Evolutionary conservation across 108 stramenopile genomes (phyloP).

Genomic region (Epipyxis sp.): DNA sequence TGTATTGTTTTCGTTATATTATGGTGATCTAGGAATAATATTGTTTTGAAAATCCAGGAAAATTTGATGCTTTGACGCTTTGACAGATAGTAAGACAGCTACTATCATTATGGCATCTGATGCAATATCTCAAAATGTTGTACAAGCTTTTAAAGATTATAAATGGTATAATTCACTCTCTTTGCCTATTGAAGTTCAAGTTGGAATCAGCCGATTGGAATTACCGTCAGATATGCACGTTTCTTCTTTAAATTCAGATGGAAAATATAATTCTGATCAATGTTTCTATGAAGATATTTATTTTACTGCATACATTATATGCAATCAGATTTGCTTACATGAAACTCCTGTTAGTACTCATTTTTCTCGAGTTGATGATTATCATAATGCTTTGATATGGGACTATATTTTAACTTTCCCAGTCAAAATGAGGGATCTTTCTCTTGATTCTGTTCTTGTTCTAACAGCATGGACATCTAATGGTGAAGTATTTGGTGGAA

Average conservation of each 20-base stretch:
- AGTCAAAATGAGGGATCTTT: slow-evolving; percentile 40
- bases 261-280: no score
- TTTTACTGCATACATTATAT: not conserved
- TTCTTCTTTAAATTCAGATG: not conserved
- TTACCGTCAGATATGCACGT: not conserved
- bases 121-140: no score
- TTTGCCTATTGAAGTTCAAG: slow-evolving; percentile 19
- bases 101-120: no score
- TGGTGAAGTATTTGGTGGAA: slow-evolving; percentile 2
- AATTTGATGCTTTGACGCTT: no score
- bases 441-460: slow-evolving; percentile 33
- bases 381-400: not conserved
- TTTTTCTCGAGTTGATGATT: not conserved
- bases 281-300: slow-evolving; percentile 11
- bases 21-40: no score
- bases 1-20: no score
- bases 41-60: no score
- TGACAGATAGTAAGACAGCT: no score
- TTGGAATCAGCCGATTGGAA: slow-evolving; percentile 18
- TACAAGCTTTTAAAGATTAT: slow-evolving; percentile 28
- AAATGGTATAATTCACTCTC: slow-evolving; percentile 13
- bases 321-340: slow-evolving; percentile 5
- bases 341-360: not conserved
- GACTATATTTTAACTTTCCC: slow-evolving; percentile 26
- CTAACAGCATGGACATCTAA: slow-evolving; percentile 16